Percentiles rank a stretch among this genome's conserved stretches.
Evolutionary conservation across 495 filamentous ascomycete species (phyloP).

Genomic region (Penicillium macrosclerotiorum): DNA sequence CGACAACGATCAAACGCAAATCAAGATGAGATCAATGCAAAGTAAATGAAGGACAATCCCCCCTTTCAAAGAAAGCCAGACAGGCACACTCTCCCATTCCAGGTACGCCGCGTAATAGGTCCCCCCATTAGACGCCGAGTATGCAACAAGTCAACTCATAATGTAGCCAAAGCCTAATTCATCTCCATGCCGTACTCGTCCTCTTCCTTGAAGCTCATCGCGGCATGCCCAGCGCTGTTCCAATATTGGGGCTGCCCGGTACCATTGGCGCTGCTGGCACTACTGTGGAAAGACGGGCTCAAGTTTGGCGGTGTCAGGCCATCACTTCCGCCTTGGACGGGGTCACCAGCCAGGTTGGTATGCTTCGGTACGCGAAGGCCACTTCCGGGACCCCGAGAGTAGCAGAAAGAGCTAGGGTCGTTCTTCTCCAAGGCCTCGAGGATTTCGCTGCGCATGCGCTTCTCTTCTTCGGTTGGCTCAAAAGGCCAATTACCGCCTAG

Average conservation of each 20-base stretch:
- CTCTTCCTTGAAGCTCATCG: slow-evolving; percentile 84
- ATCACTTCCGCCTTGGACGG: slow-evolving; percentile 49
- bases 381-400: slow-evolving; percentile 78
- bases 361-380: slow-evolving; percentile 89
- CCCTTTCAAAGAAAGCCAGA: slow-evolving; percentile 17
- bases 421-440: slow-evolving; percentile 79
- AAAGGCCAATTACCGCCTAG: slow-evolving; percentile 75
- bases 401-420: slow-evolving; percentile 66
- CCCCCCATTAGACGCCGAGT: slow-evolving; percentile 38
- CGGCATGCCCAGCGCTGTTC: slow-evolving; percentile 63
- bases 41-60: slow-evolving; percentile 18
- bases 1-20: too few relatives aligned
- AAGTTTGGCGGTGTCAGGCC: slow-evolving; percentile 59
- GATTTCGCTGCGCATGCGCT: slow-evolving; percentile 90
- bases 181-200: slow-evolving; percentile 87
- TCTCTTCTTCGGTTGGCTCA: slow-evolving; percentile 86
- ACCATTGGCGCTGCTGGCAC: slow-evolving; percentile 53
- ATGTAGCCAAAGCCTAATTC: slow-evolving; percentile 35
- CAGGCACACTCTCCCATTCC: slow-evolving; percentile 30
- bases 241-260: slow-evolving; percentile 63
- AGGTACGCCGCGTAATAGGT: slow-evolving; percentile 32
- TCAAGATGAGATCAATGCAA: slow-evolving; percentile 24
- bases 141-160: slow-evolving; percentile 40
- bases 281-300: slow-evolving; percentile 68
- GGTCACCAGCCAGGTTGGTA: slow-evolving; percentile 85